Evolutionary conservation across 164 flowering plant genomes (phyloP).

Genomic region (Taxillus chinensis): DNA sequence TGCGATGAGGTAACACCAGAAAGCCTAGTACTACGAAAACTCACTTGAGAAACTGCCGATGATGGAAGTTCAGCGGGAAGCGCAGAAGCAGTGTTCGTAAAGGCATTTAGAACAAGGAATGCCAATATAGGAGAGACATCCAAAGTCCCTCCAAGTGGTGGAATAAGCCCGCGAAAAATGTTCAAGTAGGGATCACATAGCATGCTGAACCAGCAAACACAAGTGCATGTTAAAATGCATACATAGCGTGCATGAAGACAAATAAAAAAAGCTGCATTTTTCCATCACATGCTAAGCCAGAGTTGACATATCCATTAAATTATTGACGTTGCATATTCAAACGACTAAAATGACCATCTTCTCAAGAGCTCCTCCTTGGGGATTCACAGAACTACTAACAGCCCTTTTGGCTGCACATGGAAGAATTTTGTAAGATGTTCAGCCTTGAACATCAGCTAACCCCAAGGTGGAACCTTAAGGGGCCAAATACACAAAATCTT

Average conservation of each 20-base stretch:
- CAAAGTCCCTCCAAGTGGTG: conserved; percentile 90
- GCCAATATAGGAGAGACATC: conserved; percentile 91
- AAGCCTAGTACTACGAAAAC: conserved; percentile 8
- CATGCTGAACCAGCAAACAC: conserved; percentile 42
- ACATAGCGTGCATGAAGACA: too few species aligned
- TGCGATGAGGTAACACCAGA: conserved; percentile 25
- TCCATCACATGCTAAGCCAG: too few species aligned
- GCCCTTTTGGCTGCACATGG: too few species aligned
- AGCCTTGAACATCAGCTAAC: too few species aligned
- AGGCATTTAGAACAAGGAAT: conserved; percentile 75
- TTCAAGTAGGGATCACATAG: conserved; percentile 92
- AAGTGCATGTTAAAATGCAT: too few species aligned
- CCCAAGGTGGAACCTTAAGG: too few species aligned
- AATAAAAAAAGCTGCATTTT: too few species aligned
- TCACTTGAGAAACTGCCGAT: conserved; percentile 7
- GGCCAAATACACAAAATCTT: too few species aligned
- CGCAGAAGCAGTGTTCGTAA: conserved; percentile 82
- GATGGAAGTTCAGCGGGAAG: conserved; percentile 42
- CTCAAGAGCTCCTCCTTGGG: neutral
- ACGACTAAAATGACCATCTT: neutral
- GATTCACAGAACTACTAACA: too few species aligned
- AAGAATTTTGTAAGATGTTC: too few species aligned
- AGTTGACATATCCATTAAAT: neutral
- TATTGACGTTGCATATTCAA: neutral
- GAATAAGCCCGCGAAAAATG: conserved; percentile 88